Evolutionary conservation across 495 filamentous ascomycete species (phyloP).

Genomic region (Chaetomium fimeti): DNA sequence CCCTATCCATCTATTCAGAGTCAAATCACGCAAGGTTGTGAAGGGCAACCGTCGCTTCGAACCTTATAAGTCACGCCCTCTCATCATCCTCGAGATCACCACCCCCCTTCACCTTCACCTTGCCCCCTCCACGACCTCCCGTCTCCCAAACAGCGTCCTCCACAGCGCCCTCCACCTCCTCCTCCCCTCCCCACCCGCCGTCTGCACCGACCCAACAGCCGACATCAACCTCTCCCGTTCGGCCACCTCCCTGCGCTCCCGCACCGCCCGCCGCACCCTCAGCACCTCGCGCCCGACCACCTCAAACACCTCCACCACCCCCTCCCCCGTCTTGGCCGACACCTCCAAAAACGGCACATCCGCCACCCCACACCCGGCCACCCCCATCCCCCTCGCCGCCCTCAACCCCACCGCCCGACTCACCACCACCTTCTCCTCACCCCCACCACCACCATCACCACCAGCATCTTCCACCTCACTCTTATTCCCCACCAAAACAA

Average conservation of each 20-base stretch:
- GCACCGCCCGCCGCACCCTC: constrained; percentile 24
- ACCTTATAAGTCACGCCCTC: background rate
- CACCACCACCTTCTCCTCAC: constrained; percentile 25
- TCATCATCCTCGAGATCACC: background rate
- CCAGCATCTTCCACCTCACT: constrained; percentile 25
- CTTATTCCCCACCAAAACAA: constrained; percentile 44
- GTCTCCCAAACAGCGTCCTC: constrained; percentile 23
- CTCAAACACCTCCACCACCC: constrained; percentile 36
- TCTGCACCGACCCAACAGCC: background rate
- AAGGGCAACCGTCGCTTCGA: background rate
- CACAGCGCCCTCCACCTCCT: constrained; percentile 21
- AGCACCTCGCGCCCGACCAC: constrained; percentile 37
- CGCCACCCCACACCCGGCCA: background rate
- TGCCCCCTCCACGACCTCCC: constrained; percentile 14
- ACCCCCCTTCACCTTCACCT: background rate
- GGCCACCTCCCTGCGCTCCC: constrained; percentile 29
- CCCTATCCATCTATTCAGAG: background rate
- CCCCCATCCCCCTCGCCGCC: constrained; percentile 21
- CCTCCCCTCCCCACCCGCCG: constrained; percentile 1
- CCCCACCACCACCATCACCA: background rate
- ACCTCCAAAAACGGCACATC: constrained; percentile 38
- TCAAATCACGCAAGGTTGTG: background rate
- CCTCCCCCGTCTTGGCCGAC: constrained; percentile 42
- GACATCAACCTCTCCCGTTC: constrained; percentile 10
- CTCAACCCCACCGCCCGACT: constrained; percentile 33